Percentiles rank a stretch among this genome's conserved stretches.
These are phyloP conservation scores for Periconia sp. DNA, from an alignment of 2,329 filamentous ascomycete genomes.

Conservation along the genomic window DNA sequence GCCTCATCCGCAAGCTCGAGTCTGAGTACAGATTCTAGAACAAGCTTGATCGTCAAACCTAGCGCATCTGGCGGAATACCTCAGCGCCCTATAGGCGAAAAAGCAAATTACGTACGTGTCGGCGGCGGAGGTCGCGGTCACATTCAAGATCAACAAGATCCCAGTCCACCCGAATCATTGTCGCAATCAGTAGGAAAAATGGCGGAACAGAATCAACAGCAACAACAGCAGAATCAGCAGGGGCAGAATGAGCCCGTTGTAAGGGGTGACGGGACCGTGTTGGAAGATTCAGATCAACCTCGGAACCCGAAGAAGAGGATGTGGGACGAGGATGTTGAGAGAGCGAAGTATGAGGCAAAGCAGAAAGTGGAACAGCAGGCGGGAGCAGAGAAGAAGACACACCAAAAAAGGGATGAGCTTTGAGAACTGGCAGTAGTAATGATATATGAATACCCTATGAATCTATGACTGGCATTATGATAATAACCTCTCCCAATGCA, in stretches of 20 bases:
- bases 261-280: constrained; percentile 54
- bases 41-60: constrained; percentile 52
- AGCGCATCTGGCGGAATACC: constrained; percentile 49
- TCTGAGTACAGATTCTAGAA: constrained; percentile 19
- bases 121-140: constrained; percentile 58
- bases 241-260: constrained; percentile 41
- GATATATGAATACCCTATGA: constrained; percentile 3
- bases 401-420: constrained; percentile 31
- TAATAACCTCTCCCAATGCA: too few species aligned
- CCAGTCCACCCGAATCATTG: constrained; percentile 41
- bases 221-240: constrained; percentile 25
- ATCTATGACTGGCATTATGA: constrained; percentile 2
- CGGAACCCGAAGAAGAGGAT: constrained; percentile 67
- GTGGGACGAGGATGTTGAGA: constrained; percentile 59
- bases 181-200: constrained; percentile 52
- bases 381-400: constrained; percentile 1
- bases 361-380: constrained; percentile 19
- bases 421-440: constrained; percentile 8
- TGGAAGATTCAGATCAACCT: constrained; percentile 46
- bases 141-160: constrained; percentile 49
- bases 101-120: constrained; percentile 50
- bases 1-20: constrained; percentile 29
- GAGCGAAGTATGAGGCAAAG: constrained; percentile 33
- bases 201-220: constrained; percentile 45
- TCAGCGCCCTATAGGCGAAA: constrained; percentile 31